Percentiles rank a stretch among this genome's conserved stretches.
Conservation (phyloP, 352 stramenopile species). For the Nannochloropsis limnetica region DNA sequence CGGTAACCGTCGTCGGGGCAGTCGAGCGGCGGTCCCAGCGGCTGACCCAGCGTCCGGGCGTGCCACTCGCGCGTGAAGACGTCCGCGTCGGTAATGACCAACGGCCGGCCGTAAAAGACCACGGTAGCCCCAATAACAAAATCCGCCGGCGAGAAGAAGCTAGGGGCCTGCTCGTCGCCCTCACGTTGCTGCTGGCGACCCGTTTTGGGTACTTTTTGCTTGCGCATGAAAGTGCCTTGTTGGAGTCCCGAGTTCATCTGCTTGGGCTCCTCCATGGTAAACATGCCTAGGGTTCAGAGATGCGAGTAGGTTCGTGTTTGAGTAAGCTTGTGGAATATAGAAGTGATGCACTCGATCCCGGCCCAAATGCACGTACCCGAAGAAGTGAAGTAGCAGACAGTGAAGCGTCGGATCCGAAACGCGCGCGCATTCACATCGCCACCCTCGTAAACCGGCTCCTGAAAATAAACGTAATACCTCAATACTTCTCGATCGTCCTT, state of each 20-base stretch:
- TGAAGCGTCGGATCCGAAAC: conserved; percentile 48
- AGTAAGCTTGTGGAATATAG: background rate
- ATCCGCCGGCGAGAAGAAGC: conserved; percentile 60
- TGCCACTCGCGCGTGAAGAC: conserved; percentile 70
- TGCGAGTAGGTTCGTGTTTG: background rate
- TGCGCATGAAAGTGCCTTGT: conserved; percentile 75
- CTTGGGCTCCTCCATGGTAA: conserved; percentile 73
- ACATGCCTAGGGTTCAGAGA: conserved; percentile 52
- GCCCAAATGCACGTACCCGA: background rate
- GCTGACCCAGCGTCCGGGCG: conserved; percentile 53
- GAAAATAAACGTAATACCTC: conserved; percentile 77
- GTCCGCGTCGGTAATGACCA: conserved; percentile 76
- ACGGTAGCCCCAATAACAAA: conserved; percentile 68
- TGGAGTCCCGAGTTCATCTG: conserved; percentile 71
- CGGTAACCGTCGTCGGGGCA: conserved; percentile 68
- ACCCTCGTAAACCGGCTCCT: conserved; percentile 58
- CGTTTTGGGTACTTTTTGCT: conserved; percentile 50
- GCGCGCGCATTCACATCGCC: conserved; percentile 45
- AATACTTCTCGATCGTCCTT: conserved; percentile 59
- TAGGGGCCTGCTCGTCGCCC: conserved; percentile 37
- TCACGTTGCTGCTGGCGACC: background rate
- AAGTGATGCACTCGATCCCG: too few relatives aligned
- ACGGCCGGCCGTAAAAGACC: conserved; percentile 65
- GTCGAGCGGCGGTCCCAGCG: conserved; percentile 54
- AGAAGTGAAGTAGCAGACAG: conserved; percentile 36